phyloP scores from a whole-genome alignment of 148 eudicot species.

The Polygonum aviculare region DNA sequence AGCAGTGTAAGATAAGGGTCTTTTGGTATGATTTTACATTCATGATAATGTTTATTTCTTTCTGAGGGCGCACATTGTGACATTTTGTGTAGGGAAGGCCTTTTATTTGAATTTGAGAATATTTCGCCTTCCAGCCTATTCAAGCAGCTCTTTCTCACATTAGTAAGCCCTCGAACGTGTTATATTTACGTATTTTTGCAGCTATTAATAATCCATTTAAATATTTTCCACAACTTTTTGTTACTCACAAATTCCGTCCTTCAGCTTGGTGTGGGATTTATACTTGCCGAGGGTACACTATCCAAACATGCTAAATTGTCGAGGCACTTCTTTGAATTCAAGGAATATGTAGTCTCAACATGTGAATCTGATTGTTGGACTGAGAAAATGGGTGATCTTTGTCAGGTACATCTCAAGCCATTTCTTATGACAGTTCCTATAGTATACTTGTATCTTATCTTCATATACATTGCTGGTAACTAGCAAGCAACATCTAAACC shows the following conservation, averaged over 20 bases:
- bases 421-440: background rate
- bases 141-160: conserved; percentile 70
- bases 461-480: background rate
- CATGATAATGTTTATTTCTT: background rate
- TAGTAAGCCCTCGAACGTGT: conserved; percentile 35
- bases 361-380: conserved; percentile 59
- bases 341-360: conserved; percentile 50
- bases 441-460: background rate
- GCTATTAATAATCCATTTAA: background rate
- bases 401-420: conserved; percentile 54
- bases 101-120: conserved; percentile 52
- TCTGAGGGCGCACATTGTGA: conserved; percentile 14
- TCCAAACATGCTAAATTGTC: conserved; percentile 32
- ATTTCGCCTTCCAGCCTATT: conserved; percentile 68
- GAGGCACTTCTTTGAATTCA: conserved; percentile 63
- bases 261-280: conserved; percentile 79
- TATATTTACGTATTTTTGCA: background rate
- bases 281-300: conserved; percentile 64
- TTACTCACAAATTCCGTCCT: conserved; percentile 1
- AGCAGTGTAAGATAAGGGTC: conserved; percentile 57
- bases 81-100: conserved; percentile 61
- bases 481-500: background rate
- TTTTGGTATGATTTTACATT: background rate
- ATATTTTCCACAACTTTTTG: too few species aligned
- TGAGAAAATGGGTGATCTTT: conserved; percentile 63